Evolutionary conservation across 2,329 filamentous ascomycete genomes (phyloP).

Genomic region (Blastomyces percursus): DNA sequence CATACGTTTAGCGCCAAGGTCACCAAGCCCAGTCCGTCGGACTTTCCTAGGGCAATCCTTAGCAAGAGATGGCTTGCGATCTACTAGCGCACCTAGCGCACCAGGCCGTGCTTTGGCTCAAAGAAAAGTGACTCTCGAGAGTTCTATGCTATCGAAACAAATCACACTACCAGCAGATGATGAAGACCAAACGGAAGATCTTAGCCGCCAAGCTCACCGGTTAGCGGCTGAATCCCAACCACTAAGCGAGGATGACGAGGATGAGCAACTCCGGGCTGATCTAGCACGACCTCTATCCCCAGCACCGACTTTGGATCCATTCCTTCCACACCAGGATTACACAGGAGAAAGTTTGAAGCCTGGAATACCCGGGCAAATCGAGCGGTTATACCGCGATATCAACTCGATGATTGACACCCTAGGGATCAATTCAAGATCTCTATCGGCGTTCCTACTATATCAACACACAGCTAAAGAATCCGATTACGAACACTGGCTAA

Average conservation of each 20-base stretch:
- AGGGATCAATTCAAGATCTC: constrained; percentile 67
- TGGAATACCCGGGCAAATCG: constrained; percentile 40
- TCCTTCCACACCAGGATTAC: constrained; percentile 39
- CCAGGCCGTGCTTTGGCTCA: constrained; percentile 31
- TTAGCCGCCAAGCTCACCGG: constrained; percentile 24
- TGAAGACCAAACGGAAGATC: constrained; percentile 22
- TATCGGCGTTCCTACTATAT: constrained; percentile 46
- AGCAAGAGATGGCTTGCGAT: constrained; percentile 25
- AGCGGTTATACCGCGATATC: constrained; percentile 40
- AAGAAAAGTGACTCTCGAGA: constrained; percentile 31
- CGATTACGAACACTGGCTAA: constrained; percentile 40
- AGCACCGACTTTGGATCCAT: constrained; percentile 37
- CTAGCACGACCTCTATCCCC: constrained; percentile 35
- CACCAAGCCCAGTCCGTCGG: constrained; percentile 37
- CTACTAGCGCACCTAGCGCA: constrained; percentile 29
- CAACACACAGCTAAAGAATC: constrained; percentile 37
- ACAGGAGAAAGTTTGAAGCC: constrained; percentile 35
- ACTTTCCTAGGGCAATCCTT: constrained; percentile 21
- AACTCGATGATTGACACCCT: constrained; percentile 85
- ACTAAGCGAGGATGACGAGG: constrained; percentile 39
- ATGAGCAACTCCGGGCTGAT: constrained; percentile 37
- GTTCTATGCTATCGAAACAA: constrained; percentile 22
- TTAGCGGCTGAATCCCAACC: constrained; percentile 26
- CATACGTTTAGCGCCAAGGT: constrained; percentile 27
- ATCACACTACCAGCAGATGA: constrained; percentile 18